These are phyloP conservation scores for Saitozyma podzolica DNA, from an alignment of 768 basidiomycete genomes.

Conservation along the genomic window DNA sequence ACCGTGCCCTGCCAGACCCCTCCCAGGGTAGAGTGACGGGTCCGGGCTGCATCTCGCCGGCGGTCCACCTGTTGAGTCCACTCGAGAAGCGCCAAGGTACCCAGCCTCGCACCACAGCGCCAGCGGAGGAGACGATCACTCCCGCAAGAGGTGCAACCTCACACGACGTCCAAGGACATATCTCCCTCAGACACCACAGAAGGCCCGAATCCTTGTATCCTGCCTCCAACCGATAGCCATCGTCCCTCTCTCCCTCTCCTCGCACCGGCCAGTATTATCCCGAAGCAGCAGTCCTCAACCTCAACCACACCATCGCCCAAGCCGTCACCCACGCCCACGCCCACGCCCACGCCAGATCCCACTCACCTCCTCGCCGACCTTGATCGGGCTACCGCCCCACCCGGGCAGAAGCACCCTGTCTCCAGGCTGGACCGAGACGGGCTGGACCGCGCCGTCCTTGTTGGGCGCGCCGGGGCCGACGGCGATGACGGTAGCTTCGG, in stretches of 20 bases:
- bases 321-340: not conserved
- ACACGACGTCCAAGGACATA: no score
- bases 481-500: constrained; percentile 94
- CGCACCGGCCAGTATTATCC: not conserved
- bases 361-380: constrained; percentile 92
- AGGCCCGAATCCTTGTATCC: no score
- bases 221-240: no score
- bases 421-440: constrained; percentile 77
- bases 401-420: constrained; percentile 92
- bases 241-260: no score
- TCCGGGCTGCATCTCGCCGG: not conserved
- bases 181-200: no score
- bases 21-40: not conserved
- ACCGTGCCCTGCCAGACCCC: not conserved
- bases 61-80: no score
- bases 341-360: not conserved
- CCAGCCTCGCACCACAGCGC: no score
- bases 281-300: not conserved
- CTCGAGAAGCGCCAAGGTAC: no score
- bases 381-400: constrained; percentile 95
- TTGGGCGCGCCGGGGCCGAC: constrained; percentile 91
- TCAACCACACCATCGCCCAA: not conserved
- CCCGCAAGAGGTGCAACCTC: no score
- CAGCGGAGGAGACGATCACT: no score
- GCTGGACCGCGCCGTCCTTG: constrained; percentile 74